phyloP scores from a whole-genome alignment of 164 flowering plant species.

The Kingdonia uniflora region DNA sequence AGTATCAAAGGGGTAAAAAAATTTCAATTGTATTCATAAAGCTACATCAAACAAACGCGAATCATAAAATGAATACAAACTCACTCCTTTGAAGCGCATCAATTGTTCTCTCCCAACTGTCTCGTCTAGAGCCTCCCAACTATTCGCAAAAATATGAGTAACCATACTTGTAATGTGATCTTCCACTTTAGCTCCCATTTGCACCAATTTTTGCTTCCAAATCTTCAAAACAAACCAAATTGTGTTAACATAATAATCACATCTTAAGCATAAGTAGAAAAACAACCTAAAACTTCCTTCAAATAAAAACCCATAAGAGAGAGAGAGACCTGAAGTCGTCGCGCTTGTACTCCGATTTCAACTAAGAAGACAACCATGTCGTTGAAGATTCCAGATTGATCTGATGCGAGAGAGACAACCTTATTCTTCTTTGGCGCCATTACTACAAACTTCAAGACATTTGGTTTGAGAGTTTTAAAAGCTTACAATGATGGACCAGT shows the following conservation, averaged over 20 bases:
- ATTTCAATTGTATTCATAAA: no score
- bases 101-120: slow-evolving; percentile 27
- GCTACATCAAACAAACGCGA: no score
- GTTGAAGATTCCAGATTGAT: slow-evolving; percentile 41
- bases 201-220: slow-evolving; percentile 81
- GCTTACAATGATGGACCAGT: no score
- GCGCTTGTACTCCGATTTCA: slow-evolving; percentile 48
- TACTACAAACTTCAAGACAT: no score
- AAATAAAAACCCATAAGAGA: no score
- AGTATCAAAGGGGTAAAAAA: no score
- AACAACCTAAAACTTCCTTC: no score
- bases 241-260: no score
- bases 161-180: slow-evolving; percentile 43
- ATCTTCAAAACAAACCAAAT: slow-evolving; percentile 29
- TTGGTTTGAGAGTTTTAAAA: no score
- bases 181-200: slow-evolving; percentile 72
- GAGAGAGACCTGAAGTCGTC: slow-evolving; percentile 62
- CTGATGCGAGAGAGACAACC: background rate
- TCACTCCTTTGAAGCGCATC: slow-evolving; percentile 52
- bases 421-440: slow-evolving; percentile 14
- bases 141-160: slow-evolving; percentile 61
- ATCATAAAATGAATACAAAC: slow-evolving; percentile 9
- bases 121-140: slow-evolving; percentile 31
- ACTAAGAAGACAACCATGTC: slow-evolving; percentile 67
- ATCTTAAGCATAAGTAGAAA: no score